A percentile compares a stretch with the other conserved stretches of the same genome.
These are phyloP conservation scores for Zopfochytrium polystomum DNA, from an alignment of 371 early-diverging fungal species.

Conservation along the genomic window DNA sequence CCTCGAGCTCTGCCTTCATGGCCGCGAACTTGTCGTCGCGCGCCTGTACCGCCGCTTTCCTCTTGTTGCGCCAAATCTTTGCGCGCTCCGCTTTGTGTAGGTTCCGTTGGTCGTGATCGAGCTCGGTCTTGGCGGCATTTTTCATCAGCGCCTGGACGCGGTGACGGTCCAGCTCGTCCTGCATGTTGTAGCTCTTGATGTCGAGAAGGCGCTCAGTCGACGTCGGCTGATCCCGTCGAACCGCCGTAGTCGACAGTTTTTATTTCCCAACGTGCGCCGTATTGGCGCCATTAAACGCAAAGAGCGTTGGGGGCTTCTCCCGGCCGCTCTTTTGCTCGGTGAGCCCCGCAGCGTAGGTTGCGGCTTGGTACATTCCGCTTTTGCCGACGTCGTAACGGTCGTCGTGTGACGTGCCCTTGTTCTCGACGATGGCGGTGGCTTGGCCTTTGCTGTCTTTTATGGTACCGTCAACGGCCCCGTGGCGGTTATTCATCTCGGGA, in stretches of 20 bases:
- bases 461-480: background rate
- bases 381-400: background rate
- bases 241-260: background rate
- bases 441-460: background rate
- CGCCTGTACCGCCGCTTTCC: background rate
- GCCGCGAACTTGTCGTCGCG: background rate
- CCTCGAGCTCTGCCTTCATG: background rate
- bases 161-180: background rate
- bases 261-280: background rate
- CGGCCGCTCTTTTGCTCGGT: background rate
- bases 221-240: background rate
- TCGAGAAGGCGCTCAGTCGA: background rate
- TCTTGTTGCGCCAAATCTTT: background rate
- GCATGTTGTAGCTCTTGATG: background rate
- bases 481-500: background rate
- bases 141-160: background rate
- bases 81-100: background rate
- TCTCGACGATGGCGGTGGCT: background rate
- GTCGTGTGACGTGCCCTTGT: background rate
- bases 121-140: background rate
- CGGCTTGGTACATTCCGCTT: background rate
- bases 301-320: background rate
- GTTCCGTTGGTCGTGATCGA: background rate
- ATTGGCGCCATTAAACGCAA: background rate
- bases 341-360: background rate